Percentiles rank a stretch among this genome's conserved stretches.
Evolutionary conservation across 805 yeast genomes (phyloP).

Genomic region (Suhomyces sp.): DNA sequence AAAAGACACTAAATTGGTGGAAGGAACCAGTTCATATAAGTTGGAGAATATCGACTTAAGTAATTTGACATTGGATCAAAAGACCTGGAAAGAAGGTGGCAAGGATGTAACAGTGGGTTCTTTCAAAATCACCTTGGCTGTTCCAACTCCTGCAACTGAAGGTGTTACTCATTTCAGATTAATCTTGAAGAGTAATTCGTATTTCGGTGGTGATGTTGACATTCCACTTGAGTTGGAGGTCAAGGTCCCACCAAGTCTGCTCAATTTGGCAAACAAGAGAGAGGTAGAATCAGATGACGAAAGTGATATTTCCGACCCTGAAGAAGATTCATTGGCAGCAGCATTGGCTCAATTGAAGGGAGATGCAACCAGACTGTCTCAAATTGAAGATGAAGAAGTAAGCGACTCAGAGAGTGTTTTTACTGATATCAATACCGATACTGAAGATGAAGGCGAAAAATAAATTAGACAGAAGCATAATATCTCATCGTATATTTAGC

Average conservation of each 20-base stretch:
- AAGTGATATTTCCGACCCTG: conserved; percentile 62
- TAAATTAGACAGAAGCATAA: conserved; percentile 2
- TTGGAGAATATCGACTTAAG: conserved; percentile 52
- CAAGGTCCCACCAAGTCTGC: conserved; percentile 47
- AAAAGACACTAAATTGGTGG: conserved; percentile 77
- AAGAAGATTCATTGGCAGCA: conserved; percentile 74
- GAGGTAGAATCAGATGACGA: conserved; percentile 47
- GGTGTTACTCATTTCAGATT: conserved; percentile 72
- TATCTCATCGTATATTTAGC: too few species aligned
- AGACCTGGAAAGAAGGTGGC: conserved; percentile 49
- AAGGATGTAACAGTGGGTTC: conserved; percentile 55
- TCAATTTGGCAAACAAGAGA: conserved; percentile 15
- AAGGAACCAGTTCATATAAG: conserved; percentile 51
- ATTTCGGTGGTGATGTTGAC: conserved; percentile 80
- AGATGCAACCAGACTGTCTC: conserved; percentile 31
- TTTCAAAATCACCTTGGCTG: conserved; percentile 68
- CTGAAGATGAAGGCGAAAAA: conserved; percentile 40
- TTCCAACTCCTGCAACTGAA: conserved; percentile 72
- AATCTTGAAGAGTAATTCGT: conserved; percentile 67
- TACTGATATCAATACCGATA: conserved; percentile 47
- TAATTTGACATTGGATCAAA: conserved; percentile 55
- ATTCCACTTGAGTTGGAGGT: conserved; percentile 73
- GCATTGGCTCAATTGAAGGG: conserved; percentile 72
- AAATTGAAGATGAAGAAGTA: conserved; percentile 36
- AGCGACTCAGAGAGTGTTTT: conserved; percentile 39